Base-by-base conservation (phyloP, 305 asterid species). In the Fraxinus sp. region DNA sequence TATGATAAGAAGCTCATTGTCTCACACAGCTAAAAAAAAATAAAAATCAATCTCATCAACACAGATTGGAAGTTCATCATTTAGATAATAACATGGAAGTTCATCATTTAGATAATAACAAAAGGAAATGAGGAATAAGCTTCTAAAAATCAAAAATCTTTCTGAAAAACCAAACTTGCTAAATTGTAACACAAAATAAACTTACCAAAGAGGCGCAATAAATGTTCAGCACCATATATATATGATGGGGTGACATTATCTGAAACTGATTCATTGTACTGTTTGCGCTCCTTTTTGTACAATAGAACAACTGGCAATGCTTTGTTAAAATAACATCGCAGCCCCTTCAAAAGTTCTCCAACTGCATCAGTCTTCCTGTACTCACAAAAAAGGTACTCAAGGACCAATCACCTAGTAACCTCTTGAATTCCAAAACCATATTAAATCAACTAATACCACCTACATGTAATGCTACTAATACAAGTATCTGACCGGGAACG, bases 191-290 rank as follows among this genome's bases (percentile, higher is more conserved):
- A 33, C 26, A 55, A 57, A 52, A 55, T 30, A 28, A 78, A 74
- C 90, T 85, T 93, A 97, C 99, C 98, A 86, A 97, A 97, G 84
- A 97, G 94, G 87, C 98, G 98, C 84, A 94, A 81, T 44, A 97
- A 90, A 92, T 97, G 99, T 87, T 97, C 98, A 44, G 98, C 98
- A 74, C 98, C 99, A 84, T 97, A 97, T 79, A 97, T 84, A 82
- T 92, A 92, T 73, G 98, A 93, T 33, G 99, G 96, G 79, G 97
- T 88, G 81, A 85, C 86, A 80, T 87, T 83, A 76, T 88, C 96
- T 80, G 89, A 78, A 77, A 93, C 80, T 79, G 91, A 88, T 32
- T 94, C 97, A 52, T 88, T 87, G 83, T 91, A 94, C 88, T 97
- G 99, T 70, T 91, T 96, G 79, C 96, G 93, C 88, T 97, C 98